A percentile compares a stretch with the other conserved stretches of the same genome.
Conservation (phyloP, 1,284 basidiomycete genomes). For the Cryptococcus sp. region DNA sequence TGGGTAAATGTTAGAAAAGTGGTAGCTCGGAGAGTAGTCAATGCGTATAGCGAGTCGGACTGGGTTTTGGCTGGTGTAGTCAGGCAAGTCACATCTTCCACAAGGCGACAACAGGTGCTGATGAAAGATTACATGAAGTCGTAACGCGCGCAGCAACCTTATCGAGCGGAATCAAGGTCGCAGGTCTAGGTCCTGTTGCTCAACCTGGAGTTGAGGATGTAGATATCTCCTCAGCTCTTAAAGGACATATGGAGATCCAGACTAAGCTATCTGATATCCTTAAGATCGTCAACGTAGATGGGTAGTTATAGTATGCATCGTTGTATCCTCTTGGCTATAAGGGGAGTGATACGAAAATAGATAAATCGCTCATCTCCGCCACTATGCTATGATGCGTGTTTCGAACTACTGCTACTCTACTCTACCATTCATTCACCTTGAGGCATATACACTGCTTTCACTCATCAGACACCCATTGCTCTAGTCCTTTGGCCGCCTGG, state of each 20-base stretch:
- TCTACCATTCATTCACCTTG: no score
- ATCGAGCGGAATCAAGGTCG: conserved; percentile 42
- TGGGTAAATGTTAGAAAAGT: conserved; percentile 51
- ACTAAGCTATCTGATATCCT: conserved; percentile 43
- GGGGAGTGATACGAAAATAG: no score
- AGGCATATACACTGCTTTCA: no score
- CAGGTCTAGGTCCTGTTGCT: conserved; percentile 45
- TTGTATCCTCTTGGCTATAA: background rate
- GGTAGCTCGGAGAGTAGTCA: conserved; percentile 52
- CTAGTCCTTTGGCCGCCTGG: background rate
- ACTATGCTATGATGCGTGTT: no score
- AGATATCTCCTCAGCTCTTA: conserved; percentile 44
- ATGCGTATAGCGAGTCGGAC: conserved; percentile 51
- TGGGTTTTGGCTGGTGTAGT: conserved; percentile 54
- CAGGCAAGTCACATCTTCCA: conserved; percentile 21
- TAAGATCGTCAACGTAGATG: background rate
- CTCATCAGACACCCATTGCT: no score
- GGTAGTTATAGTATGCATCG: background rate
- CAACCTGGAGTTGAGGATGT: conserved; percentile 50
- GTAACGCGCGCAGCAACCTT: conserved; percentile 47
- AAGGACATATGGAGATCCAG: conserved; percentile 47
- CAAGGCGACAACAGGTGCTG: background rate
- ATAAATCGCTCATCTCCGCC: no score
- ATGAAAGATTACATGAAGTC: conserved; percentile 51
- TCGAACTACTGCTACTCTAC: no score